Evolutionary conservation across 208 protist species (phyloP).

Genomic region (Leptomonas pyrrhocoris): DNA sequence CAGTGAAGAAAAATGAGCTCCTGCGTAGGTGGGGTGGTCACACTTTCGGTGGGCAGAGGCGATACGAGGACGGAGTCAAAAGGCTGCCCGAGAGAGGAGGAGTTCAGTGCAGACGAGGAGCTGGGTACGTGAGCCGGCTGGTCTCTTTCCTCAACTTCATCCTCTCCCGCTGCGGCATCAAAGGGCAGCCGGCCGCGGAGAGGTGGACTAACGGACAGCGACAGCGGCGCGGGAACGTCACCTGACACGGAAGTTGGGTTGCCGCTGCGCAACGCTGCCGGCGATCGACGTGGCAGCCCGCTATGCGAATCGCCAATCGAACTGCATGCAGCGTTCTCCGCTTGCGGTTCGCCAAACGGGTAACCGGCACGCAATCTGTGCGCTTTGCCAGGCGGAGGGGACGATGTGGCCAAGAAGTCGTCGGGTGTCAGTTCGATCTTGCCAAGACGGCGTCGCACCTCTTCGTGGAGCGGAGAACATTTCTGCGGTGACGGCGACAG

Average conservation of each 20-base stretch:
- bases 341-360: too few relatives aligned
- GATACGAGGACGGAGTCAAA: not conserved
- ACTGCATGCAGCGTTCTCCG: too few relatives aligned
- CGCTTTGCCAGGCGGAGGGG: not conserved
- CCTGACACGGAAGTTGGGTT: not conserved
- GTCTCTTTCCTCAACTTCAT: not conserved
- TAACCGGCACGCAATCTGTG: not conserved
- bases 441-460: not conserved
- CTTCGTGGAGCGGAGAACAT: not conserved
- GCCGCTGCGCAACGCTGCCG: not conserved
- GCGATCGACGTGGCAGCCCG: too few relatives aligned
- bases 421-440: not conserved
- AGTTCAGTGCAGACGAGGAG: not conserved
- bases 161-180: not conserved
- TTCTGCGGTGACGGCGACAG: not conserved
- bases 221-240: not conserved
- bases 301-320: too few relatives aligned
- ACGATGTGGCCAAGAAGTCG: not conserved
- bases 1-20: not conserved
- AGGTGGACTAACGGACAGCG: not conserved
- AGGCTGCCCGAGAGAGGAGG: not conserved
- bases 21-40: not conserved
- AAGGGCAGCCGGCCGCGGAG: conserved; percentile 3
- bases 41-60: not conserved
- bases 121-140: not conserved